A percentile compares a stretch with the other conserved stretches of the same genome.
Conservation (phyloP, 768 basidiomycete genomes). For the Boletus vermiculosoides region DNA sequence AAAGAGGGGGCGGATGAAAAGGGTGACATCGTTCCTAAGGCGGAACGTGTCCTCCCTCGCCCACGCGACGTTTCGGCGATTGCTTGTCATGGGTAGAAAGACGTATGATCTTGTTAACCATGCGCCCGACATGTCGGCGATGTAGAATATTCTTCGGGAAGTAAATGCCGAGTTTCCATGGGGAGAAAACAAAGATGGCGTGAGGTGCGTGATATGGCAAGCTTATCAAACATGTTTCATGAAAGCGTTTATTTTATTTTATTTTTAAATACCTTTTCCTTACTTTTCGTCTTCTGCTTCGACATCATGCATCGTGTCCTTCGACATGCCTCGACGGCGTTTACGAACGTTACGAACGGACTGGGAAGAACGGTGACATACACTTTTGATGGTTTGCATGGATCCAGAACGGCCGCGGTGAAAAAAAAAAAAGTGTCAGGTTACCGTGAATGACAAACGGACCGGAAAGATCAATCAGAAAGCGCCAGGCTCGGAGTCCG, state of each 20-base stretch:
- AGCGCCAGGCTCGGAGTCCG: neutral
- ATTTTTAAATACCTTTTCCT: neutral
- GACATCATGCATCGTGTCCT: neutral
- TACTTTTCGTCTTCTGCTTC: neutral
- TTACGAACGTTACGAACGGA: neutral
- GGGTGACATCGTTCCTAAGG: neutral
- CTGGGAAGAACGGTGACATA: neutral
- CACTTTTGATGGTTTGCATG: neutral
- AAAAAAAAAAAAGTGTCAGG: neutral
- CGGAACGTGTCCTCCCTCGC: neutral
- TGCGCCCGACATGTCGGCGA: neutral
- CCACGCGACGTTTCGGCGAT: neutral
- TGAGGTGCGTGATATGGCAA: neutral
- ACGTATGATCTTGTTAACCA: neutral
- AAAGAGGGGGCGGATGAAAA: neutral
- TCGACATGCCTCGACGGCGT: neutral
- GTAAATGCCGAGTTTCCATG: neutral
- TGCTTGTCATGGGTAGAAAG: neutral
- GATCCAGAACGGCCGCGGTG: neutral
- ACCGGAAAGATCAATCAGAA: neutral
- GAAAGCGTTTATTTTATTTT: neutral
- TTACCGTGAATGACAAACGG: neutral
- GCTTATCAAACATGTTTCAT: constrained; percentile 1
- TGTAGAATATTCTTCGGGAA: neutral
- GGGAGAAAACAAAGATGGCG: neutral